Evolutionary conservation across 345 rosid genomes (phyloP).

Genomic region (Dipteronia sinensis): DNA sequence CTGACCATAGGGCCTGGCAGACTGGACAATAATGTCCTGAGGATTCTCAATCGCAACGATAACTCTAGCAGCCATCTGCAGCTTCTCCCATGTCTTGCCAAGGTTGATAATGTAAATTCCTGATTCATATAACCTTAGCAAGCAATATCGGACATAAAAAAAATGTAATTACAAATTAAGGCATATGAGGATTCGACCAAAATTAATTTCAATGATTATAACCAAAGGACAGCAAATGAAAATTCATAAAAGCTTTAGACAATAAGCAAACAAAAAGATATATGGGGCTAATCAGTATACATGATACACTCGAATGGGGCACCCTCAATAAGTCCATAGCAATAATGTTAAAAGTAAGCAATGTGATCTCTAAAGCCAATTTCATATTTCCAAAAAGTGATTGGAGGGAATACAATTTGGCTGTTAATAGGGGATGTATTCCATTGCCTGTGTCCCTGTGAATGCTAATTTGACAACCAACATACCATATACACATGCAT

Average conservation of each 20-base stretch:
- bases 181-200: background rate
- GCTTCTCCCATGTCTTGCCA: conserved; percentile 94
- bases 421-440: no score
- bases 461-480: no score
- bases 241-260: background rate
- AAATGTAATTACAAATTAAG: background rate
- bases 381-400: no score
- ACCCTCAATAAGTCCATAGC: background rate
- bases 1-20: conserved; percentile 98
- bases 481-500: no score
- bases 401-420: no score
- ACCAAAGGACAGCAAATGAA: background rate
- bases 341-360: background rate
- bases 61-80: conserved; percentile 79
- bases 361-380: background rate
- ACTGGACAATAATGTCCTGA: conserved; percentile 88
- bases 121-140: conserved; percentile 12
- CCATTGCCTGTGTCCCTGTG: no score
- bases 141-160: no score
- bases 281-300: background rate
- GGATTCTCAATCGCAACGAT: conserved; percentile 91
- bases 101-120: conserved; percentile 91
- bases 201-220: background rate
- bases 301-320: background rate
- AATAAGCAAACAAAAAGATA: no score